These are phyloP conservation scores for Saccharum hybrid DNA, from an alignment of 202 grass and related monocot species.

Conservation along the genomic window DNA sequence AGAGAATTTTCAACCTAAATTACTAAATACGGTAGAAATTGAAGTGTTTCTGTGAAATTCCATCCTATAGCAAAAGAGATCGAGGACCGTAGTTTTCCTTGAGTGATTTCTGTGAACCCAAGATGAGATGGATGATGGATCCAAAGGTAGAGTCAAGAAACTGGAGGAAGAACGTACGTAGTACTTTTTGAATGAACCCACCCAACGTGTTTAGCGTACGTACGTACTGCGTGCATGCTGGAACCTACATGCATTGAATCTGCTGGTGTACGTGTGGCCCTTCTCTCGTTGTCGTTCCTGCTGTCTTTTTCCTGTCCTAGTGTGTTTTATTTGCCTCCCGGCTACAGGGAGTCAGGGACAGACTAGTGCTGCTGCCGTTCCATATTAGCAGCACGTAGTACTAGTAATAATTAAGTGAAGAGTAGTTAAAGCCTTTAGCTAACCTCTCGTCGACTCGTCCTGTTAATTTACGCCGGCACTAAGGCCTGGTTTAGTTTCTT, in stretches of 20 bases:
- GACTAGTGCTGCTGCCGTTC: background rate
- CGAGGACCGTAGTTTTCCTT: no score
- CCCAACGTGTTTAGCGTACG: background rate
- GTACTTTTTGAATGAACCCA: constrained; percentile 39
- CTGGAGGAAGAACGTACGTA: constrained; percentile 47
- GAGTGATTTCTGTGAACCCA: no score
- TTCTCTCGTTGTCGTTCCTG: constrained; percentile 1
- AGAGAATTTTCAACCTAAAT: no score
- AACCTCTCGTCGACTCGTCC: constrained; percentile 22
- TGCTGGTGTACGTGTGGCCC: background rate
- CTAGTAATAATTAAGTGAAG: no score
- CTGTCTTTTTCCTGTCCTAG: constrained; percentile 12
- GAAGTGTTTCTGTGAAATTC: no score
- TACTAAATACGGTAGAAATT: no score
- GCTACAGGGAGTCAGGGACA: background rate
- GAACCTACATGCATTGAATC: constrained; percentile 10
- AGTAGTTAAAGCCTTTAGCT: constrained; percentile 34
- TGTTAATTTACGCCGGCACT: constrained; percentile 23
- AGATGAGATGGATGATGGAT: background rate
- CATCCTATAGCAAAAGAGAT: no score
- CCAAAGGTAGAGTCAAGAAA: constrained; percentile 42
- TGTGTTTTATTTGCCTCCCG: background rate
- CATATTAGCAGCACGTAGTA: background rate
- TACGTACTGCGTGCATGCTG: background rate
- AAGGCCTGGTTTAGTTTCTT: no score